These are phyloP conservation scores for Eurotiales sp. DNA, from an alignment of 2,329 filamentous ascomycete genomes.

Conservation along the genomic window DNA sequence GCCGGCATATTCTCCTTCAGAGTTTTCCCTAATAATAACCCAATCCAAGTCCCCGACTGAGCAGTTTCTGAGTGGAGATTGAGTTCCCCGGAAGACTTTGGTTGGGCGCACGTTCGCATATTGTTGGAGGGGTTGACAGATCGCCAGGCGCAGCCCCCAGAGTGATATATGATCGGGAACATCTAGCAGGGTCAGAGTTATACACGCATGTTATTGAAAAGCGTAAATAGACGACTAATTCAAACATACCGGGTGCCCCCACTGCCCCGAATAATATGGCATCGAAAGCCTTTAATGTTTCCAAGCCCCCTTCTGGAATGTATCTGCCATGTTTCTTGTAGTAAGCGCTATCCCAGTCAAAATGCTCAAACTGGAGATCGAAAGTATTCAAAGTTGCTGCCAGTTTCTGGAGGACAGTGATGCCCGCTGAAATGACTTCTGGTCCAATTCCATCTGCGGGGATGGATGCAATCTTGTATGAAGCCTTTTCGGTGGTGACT, in stretches of 20 bases:
- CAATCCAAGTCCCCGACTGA: constrained; percentile 51
- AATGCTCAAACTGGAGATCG: constrained; percentile 15
- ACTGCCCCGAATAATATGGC: constrained; percentile 60
- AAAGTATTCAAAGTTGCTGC: constrained; percentile 27
- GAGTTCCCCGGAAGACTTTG: constrained; percentile 50
- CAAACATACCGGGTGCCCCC: constrained; percentile 48
- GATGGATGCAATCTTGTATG: constrained; percentile 58
- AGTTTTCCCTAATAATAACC: constrained; percentile 55
- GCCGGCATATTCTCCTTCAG: constrained; percentile 54
- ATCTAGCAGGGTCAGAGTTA: constrained; percentile 3
- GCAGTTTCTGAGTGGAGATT: constrained; percentile 47
- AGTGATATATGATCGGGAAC: constrained; percentile 15
- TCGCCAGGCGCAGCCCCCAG: constrained; percentile 51
- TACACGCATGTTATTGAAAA: background rate
- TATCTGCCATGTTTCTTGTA: constrained; percentile 53
- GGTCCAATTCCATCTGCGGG: constrained; percentile 67
- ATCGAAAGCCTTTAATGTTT: constrained; percentile 50
- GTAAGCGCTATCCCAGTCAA: constrained; percentile 46
- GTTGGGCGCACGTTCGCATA: constrained; percentile 57
- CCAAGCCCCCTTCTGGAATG: constrained; percentile 49
- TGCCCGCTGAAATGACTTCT: constrained; percentile 63
- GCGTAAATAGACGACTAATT: background rate
- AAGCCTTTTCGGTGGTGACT: background rate
- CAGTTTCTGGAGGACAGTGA: constrained; percentile 55
- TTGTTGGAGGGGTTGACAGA: constrained; percentile 54